phyloP scores from a whole-genome alignment of 768 basidiomycete genomes.

The Tubosaeta brunneosetosa region DNA sequence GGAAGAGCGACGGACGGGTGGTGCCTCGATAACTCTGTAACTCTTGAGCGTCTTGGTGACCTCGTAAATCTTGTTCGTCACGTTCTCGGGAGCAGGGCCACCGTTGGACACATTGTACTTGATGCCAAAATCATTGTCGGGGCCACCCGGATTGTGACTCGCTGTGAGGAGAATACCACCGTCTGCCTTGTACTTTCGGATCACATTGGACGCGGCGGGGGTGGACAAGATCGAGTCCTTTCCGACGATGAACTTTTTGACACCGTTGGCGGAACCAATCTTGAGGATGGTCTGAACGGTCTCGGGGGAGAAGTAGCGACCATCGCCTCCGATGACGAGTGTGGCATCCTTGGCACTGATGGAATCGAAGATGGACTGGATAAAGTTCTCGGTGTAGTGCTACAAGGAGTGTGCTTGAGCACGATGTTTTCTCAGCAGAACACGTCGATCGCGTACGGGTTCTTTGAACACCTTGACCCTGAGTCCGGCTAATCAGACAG shows the following conservation, averaged over 20 bases:
- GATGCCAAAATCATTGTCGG: slow-evolving; percentile 98
- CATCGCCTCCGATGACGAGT: slow-evolving; percentile 95
- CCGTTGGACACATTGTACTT: slow-evolving; percentile 99
- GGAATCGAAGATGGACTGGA: slow-evolving; percentile 90
- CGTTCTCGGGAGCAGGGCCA: slow-evolving; percentile 92
- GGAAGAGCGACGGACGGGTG: slow-evolving; percentile 51
- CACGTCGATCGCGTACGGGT: slow-evolving; percentile 50
- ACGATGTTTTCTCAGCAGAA: neutral
- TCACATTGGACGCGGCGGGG: slow-evolving; percentile 93
- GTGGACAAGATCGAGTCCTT: slow-evolving; percentile 92
- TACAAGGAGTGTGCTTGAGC: slow-evolving; percentile 32
- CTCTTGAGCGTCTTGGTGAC: slow-evolving; percentile 79
- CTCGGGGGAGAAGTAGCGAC: slow-evolving; percentile 86
- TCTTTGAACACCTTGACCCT: slow-evolving; percentile 99
- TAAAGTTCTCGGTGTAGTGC: slow-evolving; percentile 99
- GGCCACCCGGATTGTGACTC: slow-evolving; percentile 97
- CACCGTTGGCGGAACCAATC: slow-evolving; percentile 92
- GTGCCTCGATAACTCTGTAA: slow-evolving; percentile 81
- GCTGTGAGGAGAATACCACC: slow-evolving; percentile 98
- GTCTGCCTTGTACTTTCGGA: slow-evolving; percentile 92
- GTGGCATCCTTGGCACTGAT: slow-evolving; percentile 77
- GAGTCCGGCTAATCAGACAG: slow-evolving; percentile 16
- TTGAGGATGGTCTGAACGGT: slow-evolving; percentile 88
- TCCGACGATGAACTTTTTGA: slow-evolving; percentile 88
- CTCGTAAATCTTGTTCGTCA: slow-evolving; percentile 95